These are phyloP conservation scores for Centaurea solstitialis DNA, from an alignment of 129 eudicot species.

Conservation along the genomic window DNA sequence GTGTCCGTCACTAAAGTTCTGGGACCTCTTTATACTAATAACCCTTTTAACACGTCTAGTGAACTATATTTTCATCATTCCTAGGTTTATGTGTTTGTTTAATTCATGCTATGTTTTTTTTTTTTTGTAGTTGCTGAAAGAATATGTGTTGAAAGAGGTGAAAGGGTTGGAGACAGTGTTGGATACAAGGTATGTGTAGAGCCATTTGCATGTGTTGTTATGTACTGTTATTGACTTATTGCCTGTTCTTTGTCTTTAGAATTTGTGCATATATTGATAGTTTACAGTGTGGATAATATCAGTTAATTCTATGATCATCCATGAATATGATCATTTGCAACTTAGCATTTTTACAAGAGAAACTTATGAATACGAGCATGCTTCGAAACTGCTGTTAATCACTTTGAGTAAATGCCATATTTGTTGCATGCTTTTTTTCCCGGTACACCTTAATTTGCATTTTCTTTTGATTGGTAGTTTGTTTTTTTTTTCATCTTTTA, in stretches of 20 bases:
- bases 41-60: neutral
- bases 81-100: constrained; percentile 15
- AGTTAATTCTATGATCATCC: neutral
- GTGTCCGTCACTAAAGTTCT: constrained; percentile 28
- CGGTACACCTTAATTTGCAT: neutral
- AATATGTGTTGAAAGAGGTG: constrained; percentile 92
- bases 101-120: constrained; percentile 12
- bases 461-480: constrained; percentile 1
- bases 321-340: neutral
- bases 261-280: neutral
- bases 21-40: neutral
- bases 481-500: neutral
- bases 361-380: neutral
- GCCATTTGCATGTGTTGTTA: neutral
- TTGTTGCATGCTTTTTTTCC: neutral
- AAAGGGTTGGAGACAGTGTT: constrained; percentile 77
- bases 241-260: neutral
- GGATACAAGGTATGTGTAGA: constrained; percentile 77
- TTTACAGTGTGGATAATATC: neutral
- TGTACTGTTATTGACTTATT: neutral
- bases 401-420: neutral
- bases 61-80: constrained; percentile 2
- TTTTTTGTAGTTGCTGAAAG: constrained; percentile 80
- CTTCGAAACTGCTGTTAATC: neutral
- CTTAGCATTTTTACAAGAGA: neutral